Percentiles rank a stretch among this genome's conserved stretches.
These are phyloP conservation scores for Ceratobasidium sp. DNA, from an alignment of 1,284 basidiomycete genomes.

Conservation along the genomic window DNA sequence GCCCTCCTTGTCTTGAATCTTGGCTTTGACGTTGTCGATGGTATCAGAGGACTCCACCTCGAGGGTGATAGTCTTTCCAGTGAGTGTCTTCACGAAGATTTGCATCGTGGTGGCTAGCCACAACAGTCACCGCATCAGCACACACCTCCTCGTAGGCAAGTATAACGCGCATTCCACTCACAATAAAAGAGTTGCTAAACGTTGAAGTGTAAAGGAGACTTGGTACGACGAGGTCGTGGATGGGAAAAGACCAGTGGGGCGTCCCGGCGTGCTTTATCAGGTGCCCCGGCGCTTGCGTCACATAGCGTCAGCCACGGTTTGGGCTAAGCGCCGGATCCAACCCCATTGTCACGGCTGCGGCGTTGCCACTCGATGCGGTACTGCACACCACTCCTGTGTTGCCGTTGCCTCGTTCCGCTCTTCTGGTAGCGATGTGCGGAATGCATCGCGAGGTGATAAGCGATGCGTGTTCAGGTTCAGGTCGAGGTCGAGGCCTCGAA, in stretches of 20 bases:
- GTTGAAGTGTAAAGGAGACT: constrained; percentile 3
- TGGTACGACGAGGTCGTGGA: constrained; percentile 40
- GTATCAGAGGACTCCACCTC: constrained; percentile 67
- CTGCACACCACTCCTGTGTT: neutral
- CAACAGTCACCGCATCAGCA: neutral
- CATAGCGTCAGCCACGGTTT: constrained; percentile 15
- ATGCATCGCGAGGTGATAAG: too few relatives aligned
- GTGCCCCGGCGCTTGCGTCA: constrained; percentile 31
- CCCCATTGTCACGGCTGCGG: constrained; percentile 2
- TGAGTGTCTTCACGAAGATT: constrained; percentile 98
- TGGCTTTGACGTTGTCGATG: constrained; percentile 68
- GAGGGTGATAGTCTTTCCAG: constrained; percentile 96
- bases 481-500: too few relatives aligned
- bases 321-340: neutral
- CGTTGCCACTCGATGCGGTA: neutral
- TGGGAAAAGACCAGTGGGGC: constrained; percentile 5
- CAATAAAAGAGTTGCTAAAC: constrained; percentile 15
- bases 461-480: too few relatives aligned
- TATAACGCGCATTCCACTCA: neutral
- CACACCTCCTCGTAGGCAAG: too few relatives aligned
- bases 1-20: constrained; percentile 65
- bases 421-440: too few relatives aligned
- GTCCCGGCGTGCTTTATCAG: constrained; percentile 24
- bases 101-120: constrained; percentile 91
- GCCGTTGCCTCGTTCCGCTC: neutral